A percentile compares a stretch with the other conserved stretches of the same genome.
Evolutionary conservation across 495 filamentous ascomycete genomes (phyloP).

Genomic region (Hypoxylon intermedium): DNA sequence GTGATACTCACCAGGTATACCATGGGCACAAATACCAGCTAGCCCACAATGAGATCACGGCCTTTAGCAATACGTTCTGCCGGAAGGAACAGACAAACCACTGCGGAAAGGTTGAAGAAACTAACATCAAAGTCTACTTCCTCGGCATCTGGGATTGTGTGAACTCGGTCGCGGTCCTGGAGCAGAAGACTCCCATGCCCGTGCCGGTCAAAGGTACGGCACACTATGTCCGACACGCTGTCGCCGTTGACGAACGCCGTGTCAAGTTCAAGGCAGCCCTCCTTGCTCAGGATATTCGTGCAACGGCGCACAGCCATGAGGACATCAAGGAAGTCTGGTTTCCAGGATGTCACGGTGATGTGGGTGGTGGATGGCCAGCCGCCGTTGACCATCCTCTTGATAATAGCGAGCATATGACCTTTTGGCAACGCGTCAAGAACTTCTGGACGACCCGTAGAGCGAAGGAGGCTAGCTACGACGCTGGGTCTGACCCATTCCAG

Average conservation of each 20-base stretch:
- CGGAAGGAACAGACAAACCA: conserved; percentile 41
- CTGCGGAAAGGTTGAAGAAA: conserved; percentile 24
- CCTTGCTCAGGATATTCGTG: conserved; percentile 38
- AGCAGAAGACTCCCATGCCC: conserved; percentile 54
- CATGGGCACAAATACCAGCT: conserved; percentile 30
- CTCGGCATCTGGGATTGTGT: conserved; percentile 58
- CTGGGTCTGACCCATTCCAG: conserved; percentile 34
- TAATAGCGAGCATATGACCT: conserved; percentile 21
- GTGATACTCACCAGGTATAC: conserved; percentile 35
- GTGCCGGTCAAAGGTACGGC: conserved; percentile 42
- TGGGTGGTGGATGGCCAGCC: conserved; percentile 49
- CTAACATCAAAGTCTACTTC: conserved; percentile 47
- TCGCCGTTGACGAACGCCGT: conserved; percentile 55
- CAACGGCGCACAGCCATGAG: conserved; percentile 21
- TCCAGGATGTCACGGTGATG: conserved; percentile 50
- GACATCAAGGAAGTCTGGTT: conserved; percentile 47
- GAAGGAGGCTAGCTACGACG: conserved; percentile 24
- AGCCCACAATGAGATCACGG: conserved; percentile 44
- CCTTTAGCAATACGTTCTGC: conserved; percentile 53
- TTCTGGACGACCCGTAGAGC: conserved; percentile 37
- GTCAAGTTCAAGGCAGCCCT: conserved; percentile 52
- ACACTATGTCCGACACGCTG: conserved; percentile 51
- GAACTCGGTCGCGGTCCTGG: conserved; percentile 48
- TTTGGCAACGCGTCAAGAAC: conserved; percentile 37
- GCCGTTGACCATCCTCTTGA: conserved; percentile 8